Conservation (phyloP, 768 basidiomycete genomes). For the Tulasnella calospora region DNA sequence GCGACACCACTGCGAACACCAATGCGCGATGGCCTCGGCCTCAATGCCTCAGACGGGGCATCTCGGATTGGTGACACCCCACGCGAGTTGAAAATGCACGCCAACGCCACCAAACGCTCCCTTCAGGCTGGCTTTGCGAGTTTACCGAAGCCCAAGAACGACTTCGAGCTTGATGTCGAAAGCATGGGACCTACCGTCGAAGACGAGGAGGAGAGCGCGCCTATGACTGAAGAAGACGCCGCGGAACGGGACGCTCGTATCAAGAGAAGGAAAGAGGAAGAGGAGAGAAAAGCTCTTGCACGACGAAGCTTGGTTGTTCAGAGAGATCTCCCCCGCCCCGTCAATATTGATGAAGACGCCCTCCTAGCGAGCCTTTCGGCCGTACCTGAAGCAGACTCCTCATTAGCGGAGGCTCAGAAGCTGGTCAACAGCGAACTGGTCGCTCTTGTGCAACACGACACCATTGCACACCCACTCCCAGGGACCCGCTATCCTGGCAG, state of each 20-base stretch:
- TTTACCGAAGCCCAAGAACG: constrained; percentile 91
- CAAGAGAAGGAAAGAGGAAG: constrained; percentile 62
- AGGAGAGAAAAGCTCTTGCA: constrained; percentile 73
- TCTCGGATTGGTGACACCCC: constrained; percentile 63
- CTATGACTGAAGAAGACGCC: constrained; percentile 74
- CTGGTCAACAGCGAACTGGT: constrained; percentile 76
- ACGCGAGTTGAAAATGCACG: constrained; percentile 61
- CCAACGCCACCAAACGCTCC: constrained; percentile 62
- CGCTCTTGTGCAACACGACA: constrained; percentile 77
- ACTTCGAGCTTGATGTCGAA: constrained; percentile 74
- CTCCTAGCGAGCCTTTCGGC: constrained; percentile 55
- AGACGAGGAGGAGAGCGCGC: constrained; percentile 40
- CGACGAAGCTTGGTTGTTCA: constrained; percentile 78
- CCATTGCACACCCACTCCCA: constrained; percentile 79
- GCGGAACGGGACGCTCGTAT: constrained; percentile 82
- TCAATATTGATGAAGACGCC: constrained; percentile 65
- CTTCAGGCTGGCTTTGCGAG: constrained; percentile 75
- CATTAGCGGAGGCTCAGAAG: constrained; percentile 49
- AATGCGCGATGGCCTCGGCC: constrained; percentile 81
- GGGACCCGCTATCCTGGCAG: constrained; percentile 77
- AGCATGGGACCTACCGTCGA: constrained; percentile 79
- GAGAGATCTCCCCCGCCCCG: constrained; percentile 76
- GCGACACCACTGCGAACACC: constrained; percentile 92
- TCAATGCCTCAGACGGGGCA: constrained; percentile 68
- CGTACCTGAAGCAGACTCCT: constrained; percentile 44